phyloP scores from a whole-genome alignment of 1,284 basidiomycete species.

The Pterula multifida region DNA sequence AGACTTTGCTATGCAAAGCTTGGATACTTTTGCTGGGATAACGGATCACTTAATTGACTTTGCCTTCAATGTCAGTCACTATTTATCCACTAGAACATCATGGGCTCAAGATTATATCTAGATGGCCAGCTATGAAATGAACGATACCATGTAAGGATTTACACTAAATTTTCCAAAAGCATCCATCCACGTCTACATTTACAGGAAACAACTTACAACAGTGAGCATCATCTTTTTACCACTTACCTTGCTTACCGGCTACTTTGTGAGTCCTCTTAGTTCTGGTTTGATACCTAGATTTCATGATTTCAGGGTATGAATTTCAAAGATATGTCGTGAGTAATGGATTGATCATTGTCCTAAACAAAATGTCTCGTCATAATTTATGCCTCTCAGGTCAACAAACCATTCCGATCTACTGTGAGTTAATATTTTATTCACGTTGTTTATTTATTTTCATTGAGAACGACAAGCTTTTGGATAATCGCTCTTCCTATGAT shows the following conservation, averaged over 20 bases:
- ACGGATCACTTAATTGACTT: conserved; percentile 61
- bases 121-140: conserved; percentile 63
- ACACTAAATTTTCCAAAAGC: conserved; percentile 2
- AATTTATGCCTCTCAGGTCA: background rate
- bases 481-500: conserved; percentile 50
- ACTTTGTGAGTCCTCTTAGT: conserved; percentile 31
- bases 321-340: conserved; percentile 40
- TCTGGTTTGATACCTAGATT: background rate
- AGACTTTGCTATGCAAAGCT: conserved; percentile 50
- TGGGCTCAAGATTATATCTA: conserved; percentile 14
- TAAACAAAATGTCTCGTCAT: too few relatives aligned
- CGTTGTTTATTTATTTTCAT: background rate
- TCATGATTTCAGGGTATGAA: conserved; percentile 48
- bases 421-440: too few relatives aligned
- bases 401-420: conserved; percentile 32
- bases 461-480: too few relatives aligned
- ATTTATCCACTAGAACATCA: conserved; percentile 2
- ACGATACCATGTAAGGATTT: conserved; percentile 46
- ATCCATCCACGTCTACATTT: too few relatives aligned
- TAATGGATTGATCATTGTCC: too few relatives aligned
- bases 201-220: conserved; percentile 13
- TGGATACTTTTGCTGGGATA: conserved; percentile 58
- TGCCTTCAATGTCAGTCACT: conserved; percentile 38
- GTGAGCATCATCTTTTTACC: conserved; percentile 62
- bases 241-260: conserved; percentile 57